Percentiles rank a stretch among this genome's conserved stretches.
Conservation (phyloP, 2,329 filamentous ascomycete species). For the Nakataea oryzae region DNA sequence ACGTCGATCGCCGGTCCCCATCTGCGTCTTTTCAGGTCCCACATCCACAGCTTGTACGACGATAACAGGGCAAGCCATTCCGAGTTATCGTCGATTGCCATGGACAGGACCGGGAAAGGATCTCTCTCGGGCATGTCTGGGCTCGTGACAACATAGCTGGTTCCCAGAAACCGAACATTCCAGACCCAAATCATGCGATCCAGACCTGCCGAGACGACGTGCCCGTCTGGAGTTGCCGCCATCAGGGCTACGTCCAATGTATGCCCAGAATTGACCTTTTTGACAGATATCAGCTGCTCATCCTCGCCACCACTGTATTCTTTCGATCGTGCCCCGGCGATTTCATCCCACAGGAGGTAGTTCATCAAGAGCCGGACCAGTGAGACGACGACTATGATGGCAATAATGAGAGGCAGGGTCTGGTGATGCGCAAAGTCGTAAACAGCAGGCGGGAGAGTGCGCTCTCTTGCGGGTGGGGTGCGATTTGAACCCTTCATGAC, state of each 20-base stretch:
- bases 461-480: conserved; percentile 38
- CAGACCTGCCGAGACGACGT: conserved; percentile 59
- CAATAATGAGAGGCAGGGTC: conserved; percentile 47
- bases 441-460: conserved; percentile 42
- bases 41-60: conserved; percentile 46
- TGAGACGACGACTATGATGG: conserved; percentile 51
- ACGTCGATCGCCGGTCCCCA: conserved; percentile 47
- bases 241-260: conserved; percentile 59
- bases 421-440: conserved; percentile 61
- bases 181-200: conserved; percentile 60
- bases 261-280: conserved; percentile 53
- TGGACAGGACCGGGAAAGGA: conserved; percentile 50
- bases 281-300: conserved; percentile 44
- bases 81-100: conserved; percentile 54
- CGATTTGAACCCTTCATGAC: conserved; percentile 60
- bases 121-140: conserved; percentile 20
- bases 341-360: conserved; percentile 60
- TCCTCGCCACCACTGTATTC: conserved; percentile 31
- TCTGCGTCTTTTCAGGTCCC: conserved; percentile 45
- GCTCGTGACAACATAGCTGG: conserved; percentile 31
- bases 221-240: conserved; percentile 48
- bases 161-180: conserved; percentile 34
- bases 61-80: conserved; percentile 59
- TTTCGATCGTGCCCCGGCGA: conserved; percentile 10
- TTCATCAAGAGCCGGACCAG: conserved; percentile 62